Conservation (phyloP, 2,329 filamentous ascomycete species). For the Exophiala viscosa region DNA sequence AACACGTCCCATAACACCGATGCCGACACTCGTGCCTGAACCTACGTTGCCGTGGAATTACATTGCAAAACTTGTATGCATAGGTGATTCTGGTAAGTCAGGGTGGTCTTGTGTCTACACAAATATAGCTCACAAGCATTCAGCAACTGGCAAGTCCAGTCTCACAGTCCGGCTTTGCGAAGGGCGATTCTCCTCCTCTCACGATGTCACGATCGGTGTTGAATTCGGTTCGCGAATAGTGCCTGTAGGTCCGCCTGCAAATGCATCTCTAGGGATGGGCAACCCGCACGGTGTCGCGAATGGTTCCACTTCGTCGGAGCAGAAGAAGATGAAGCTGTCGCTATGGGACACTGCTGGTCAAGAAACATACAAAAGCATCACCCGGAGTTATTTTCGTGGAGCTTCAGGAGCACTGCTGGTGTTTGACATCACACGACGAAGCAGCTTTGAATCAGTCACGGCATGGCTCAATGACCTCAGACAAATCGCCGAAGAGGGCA, state of each 20-base stretch:
- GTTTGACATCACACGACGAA: conserved; percentile 84
- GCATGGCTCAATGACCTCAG: conserved; percentile 92
- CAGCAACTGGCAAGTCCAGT: conserved; percentile 72
- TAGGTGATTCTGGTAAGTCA: conserved; percentile 79
- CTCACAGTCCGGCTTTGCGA: conserved; percentile 94
- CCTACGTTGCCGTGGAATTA: conserved; percentile 78
- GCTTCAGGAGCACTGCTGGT: conserved; percentile 76
- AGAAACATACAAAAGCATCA: conserved; percentile 96
- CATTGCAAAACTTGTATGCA: conserved; percentile 97
- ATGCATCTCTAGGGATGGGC: conserved; percentile 54
- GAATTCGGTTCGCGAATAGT: conserved; percentile 94
- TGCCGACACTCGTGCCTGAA: conserved; percentile 26
- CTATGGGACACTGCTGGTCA: conserved; percentile 96
- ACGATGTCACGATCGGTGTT: conserved; percentile 96
- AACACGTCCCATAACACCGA: neutral
- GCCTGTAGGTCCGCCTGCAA: conserved; percentile 79
- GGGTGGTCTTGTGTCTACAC: neutral
- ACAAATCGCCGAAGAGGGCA: conserved; percentile 92
- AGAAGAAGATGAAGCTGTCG: conserved; percentile 44
- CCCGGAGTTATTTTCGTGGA: conserved; percentile 87
- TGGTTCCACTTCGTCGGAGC: conserved; percentile 11
- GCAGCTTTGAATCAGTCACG: conserved; percentile 82
- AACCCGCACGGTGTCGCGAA: conserved; percentile 32
- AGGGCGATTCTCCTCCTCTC: conserved; percentile 87
- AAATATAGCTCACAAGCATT: conserved; percentile 1